Conservation (phyloP, 2,329 filamentous ascomycete species). For the Trichoderma citrinoviride region DNA sequence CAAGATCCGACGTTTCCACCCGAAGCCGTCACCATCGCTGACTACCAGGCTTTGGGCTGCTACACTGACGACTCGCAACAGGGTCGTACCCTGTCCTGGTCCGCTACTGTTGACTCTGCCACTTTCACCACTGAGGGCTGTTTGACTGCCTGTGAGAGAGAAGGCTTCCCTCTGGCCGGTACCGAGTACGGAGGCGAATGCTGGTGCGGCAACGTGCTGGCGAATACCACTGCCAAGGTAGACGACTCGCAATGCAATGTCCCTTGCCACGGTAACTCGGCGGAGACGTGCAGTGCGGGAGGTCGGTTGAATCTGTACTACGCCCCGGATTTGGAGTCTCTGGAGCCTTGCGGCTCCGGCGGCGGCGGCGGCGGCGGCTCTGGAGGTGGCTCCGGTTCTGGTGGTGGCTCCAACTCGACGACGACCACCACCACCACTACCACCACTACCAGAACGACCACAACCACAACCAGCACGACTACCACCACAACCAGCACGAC, state of each 20-base stretch:
- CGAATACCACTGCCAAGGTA: constrained; percentile 43
- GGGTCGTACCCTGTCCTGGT: constrained; percentile 47
- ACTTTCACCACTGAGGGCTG: constrained; percentile 45
- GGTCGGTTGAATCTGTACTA: constrained; percentile 46
- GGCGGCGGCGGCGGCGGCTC: too few species aligned
- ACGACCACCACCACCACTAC: background rate
- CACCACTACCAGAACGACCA: background rate
- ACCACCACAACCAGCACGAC: constrained; percentile 30
- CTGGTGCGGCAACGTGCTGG: constrained; percentile 53
- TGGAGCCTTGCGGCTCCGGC: constrained; percentile 46
- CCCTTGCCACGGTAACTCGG: constrained; percentile 49
- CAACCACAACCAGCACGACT: background rate
- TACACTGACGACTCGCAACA: constrained; percentile 47
- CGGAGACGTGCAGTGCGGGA: constrained; percentile 44
- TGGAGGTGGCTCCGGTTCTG: constrained; percentile 14
- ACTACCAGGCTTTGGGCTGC: constrained; percentile 62
- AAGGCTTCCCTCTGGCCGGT: constrained; percentile 49
- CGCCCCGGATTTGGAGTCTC: constrained; percentile 48
- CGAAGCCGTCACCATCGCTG: constrained; percentile 46
- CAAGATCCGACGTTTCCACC: constrained; percentile 49
- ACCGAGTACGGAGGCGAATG: constrained; percentile 46
- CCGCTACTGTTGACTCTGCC: constrained; percentile 37
- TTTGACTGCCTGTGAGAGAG: constrained; percentile 41
- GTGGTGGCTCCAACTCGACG: background rate
- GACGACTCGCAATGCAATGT: constrained; percentile 45